These are phyloP conservation scores for Sanghuangporus weigelae DNA, from an alignment of 1,284 basidiomycete genomes.

Conservation along the genomic window DNA sequence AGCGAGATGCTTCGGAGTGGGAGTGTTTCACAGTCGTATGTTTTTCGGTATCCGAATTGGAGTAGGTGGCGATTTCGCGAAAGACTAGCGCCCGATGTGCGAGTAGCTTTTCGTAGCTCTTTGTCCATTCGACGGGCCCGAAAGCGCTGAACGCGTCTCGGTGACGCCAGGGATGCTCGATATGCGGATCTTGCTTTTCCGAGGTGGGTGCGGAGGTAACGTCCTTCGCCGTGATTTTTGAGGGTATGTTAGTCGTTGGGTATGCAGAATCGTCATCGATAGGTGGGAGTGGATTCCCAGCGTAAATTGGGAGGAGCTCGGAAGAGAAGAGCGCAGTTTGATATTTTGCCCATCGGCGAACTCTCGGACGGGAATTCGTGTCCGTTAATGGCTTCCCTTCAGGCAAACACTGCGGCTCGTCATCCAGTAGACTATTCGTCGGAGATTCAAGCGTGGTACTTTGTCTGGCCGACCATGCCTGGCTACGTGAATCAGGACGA, in stretches of 20 bases:
- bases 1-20: not conserved
- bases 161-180: conserved; percentile 13
- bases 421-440: not conserved
- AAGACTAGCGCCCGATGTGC: not conserved
- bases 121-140: conserved; percentile 6
- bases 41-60: too few species aligned
- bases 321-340: conserved; percentile 56
- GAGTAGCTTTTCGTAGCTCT: not conserved
- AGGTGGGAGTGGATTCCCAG: conserved; percentile 35
- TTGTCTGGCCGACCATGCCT: not conserved
- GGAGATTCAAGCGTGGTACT: not conserved
- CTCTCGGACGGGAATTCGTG: not conserved
- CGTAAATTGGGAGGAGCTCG: conserved; percentile 49
- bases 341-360: conserved; percentile 55
- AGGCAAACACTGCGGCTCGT: not conserved
- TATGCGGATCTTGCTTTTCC: not conserved
- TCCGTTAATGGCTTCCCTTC: not conserved
- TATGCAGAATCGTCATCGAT: conserved; percentile 15
- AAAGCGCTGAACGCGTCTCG: conserved; percentile 14
- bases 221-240: not conserved
- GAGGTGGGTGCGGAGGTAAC: not conserved
- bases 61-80: not conserved
- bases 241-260: not conserved
- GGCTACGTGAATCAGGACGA: conserved; percentile 1
- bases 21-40: too few species aligned